A percentile compares a stretch with the other conserved stretches of the same genome.
phyloP scores from a whole-genome alignment of 192 early-diverging fungal species.

The Jimgerdemannia lactiflua region DNA sequence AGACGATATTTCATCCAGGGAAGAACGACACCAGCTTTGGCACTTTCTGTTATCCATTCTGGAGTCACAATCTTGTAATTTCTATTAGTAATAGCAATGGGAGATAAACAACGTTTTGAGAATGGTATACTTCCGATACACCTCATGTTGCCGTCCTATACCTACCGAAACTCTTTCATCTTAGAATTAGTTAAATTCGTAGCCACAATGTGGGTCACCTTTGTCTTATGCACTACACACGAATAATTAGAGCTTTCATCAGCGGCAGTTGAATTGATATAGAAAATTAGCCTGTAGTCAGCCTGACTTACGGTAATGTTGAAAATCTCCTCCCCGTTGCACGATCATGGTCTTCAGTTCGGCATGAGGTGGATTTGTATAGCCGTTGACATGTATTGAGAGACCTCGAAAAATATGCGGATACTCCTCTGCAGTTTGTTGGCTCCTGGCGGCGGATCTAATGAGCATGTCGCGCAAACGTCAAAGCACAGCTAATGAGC shows the following conservation, averaged over 20 bases:
- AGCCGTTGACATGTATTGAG: constrained; percentile 67
- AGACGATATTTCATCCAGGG: constrained; percentile 64
- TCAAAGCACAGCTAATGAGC: background rate
- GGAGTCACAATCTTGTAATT: constrained; percentile 67
- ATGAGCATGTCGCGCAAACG: background rate
- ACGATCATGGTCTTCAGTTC: constrained; percentile 50
- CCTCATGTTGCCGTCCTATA: background rate
- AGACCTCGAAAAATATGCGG: constrained; percentile 38
- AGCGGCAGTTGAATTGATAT: background rate
- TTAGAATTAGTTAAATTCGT: constrained; percentile 63
- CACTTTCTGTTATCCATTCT: constrained; percentile 76
- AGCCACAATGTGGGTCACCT: constrained; percentile 68
- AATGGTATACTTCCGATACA: background rate
- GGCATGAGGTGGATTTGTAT: constrained; percentile 55
- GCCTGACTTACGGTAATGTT: constrained; percentile 31
- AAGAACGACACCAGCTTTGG: constrained; percentile 54
- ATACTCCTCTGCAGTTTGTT: constrained; percentile 17
- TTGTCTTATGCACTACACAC: constrained; percentile 49
- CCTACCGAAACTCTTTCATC: constrained; percentile 56
- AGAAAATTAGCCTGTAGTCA: background rate
- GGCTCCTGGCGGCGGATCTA: constrained; percentile 1
- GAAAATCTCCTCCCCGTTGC: constrained; percentile 49
- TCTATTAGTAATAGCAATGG: constrained; percentile 16
- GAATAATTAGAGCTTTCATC: background rate
- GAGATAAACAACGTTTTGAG: background rate